Base-by-base conservation (phyloP, 192 early-diverging fungal genomes). In the Mortierella claussenii region DNA sequence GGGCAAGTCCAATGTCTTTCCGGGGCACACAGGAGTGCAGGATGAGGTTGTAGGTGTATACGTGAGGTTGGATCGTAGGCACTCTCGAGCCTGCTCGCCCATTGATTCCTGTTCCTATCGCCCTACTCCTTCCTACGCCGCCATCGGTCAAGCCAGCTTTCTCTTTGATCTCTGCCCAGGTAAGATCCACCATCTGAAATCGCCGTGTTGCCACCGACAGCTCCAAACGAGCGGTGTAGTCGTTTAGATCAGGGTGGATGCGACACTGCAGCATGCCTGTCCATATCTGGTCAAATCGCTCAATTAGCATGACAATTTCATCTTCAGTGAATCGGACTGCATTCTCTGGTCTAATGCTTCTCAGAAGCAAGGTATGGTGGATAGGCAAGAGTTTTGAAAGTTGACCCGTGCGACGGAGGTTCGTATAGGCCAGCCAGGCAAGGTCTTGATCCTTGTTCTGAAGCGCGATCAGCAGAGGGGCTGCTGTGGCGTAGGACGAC, bases 381-480 rank as follows among this genome's bases (percentile, higher is more conserved):
- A 76, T 50, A 20, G 73, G 73, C 2, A 76, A 45, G 4, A 76
- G 53, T 7, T 37, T 36, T 6, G 58, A 42, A 27, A 76, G 18
- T 40, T 66, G 73, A 1, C 65, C 73, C 0, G 73, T 58, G 13
- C 65, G 63, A 26, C 58, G 54, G 3, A 67, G 10, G 15, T 51
- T 65, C 1, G 73, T 67, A 47, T 76, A 76, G 10, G 65, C 51
- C 73, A 76, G 66, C 73, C 73, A 76, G 10, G 73, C 65, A 3
- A 59, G 66, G 18, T 76, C 73, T 26, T 76, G 73, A 36, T 76
- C 73, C 52, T 76, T 76, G 59, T 50, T 67, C 30, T 76, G 73
- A 20, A 76, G 60, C 32, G 73, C 73, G 15, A 58, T 40, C 3
- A 76, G 23, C 7, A 76, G 64, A 8, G 65, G 73, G n/a, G 73